Conservation (phyloP, 345 rosid species). For the Pugionium dolabratum region DNA sequence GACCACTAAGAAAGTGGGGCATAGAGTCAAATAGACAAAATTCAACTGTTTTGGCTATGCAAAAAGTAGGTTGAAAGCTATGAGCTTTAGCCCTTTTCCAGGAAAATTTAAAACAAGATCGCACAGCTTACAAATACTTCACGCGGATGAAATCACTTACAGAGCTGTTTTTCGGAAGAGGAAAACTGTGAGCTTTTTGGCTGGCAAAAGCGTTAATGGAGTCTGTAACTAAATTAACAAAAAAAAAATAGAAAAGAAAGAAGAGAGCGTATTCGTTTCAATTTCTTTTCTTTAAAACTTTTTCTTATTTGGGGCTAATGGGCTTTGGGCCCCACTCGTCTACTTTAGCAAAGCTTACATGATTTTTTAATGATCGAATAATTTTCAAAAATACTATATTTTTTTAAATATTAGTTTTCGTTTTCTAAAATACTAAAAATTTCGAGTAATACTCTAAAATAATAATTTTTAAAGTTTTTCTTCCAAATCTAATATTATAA, state of each 20-base stretch:
- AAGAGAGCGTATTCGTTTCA: slow-evolving; percentile 21
- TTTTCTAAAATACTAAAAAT: too few relatives aligned
- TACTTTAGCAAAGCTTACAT: slow-evolving; percentile 23
- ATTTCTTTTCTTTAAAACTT: background rate
- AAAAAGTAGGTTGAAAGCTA: slow-evolving; percentile 32
- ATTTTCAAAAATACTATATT: too few relatives aligned
- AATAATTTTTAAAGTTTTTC: too few relatives aligned
- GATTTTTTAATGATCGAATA: too few relatives aligned
- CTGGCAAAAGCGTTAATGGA: slow-evolving; percentile 40
- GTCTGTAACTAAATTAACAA: slow-evolving; percentile 22
- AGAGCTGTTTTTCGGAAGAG: background rate
- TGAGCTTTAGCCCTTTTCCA: slow-evolving; percentile 9
- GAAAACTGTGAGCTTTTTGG: slow-evolving; percentile 28
- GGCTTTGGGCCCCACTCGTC: slow-evolving; percentile 40
- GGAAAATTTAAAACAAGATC: background rate
- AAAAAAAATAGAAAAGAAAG: slow-evolving; percentile 2
- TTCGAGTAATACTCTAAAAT: too few relatives aligned
- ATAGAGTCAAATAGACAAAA: slow-evolving; percentile 8
- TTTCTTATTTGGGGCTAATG: slow-evolving; percentile 36
- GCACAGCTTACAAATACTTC: slow-evolving; percentile 19
- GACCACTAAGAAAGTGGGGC: slow-evolving; percentile 45
- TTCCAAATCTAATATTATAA: too few relatives aligned
- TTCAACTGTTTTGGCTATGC: slow-evolving; percentile 42
- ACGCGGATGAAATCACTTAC: slow-evolving; percentile 19
- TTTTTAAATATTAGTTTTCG: too few relatives aligned